phyloP scores from a whole-genome alignment of 2,329 filamentous ascomycete genomes.

The Nothopassalora personata region DNA sequence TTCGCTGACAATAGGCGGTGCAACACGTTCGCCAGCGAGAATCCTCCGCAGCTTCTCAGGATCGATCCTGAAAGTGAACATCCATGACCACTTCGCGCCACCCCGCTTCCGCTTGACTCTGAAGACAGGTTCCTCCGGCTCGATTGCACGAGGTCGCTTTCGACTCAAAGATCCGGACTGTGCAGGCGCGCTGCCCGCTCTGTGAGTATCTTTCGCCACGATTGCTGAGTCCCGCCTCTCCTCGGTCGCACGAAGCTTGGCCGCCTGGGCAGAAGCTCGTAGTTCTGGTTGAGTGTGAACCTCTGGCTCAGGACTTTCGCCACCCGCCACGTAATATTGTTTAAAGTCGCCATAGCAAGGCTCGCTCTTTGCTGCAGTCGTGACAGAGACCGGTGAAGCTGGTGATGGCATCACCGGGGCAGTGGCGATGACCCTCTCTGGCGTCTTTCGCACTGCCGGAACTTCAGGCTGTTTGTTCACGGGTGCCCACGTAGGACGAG shows the following conservation, averaged over 20 bases:
- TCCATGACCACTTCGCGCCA: constrained; percentile 1
- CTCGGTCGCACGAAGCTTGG: not conserved
- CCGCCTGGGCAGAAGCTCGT: not conserved
- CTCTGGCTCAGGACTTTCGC: not conserved
- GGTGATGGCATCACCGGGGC: not conserved
- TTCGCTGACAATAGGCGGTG: not conserved
- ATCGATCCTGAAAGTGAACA: constrained; percentile 1
- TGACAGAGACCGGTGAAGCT: not conserved
- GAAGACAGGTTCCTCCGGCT: not conserved
- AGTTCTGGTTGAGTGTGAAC: not conserved
- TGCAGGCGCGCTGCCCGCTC: not conserved
- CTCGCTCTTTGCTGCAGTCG: not conserved
- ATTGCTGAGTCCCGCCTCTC: not conserved
- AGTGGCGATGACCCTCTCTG: not conserved
- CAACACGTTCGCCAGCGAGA: not conserved
- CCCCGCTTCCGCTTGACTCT: not conserved
- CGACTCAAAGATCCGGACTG: not conserved
- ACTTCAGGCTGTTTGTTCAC: not conserved
- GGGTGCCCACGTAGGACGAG: not conserved
- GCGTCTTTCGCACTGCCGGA: not conserved
- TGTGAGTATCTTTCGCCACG: not conserved
- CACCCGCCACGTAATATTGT: not conserved
- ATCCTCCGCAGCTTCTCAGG: not conserved
- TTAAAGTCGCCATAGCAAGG: not conserved
- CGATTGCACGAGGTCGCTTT: not conserved